These are phyloP conservation scores for Mikania micrantha DNA, from an alignment of 129 eudicot species.

Conservation along the genomic window DNA sequence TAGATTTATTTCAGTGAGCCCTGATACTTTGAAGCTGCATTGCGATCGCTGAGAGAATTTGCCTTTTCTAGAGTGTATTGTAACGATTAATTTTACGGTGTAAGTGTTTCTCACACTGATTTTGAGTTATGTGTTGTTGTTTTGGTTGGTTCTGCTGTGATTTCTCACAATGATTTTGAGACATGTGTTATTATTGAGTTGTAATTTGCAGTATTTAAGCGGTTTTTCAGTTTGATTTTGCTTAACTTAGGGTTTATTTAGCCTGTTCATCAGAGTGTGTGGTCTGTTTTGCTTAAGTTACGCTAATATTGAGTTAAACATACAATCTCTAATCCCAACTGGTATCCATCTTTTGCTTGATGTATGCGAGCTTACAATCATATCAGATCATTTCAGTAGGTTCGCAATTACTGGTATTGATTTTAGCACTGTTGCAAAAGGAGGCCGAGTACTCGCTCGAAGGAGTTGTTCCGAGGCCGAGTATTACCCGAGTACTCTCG, in stretches of 20 bases:
- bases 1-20: conserved; percentile 14
- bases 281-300: too few species aligned
- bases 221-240: neutral
- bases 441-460: too few species aligned
- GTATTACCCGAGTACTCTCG: too few species aligned
- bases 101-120: conserved; percentile 4
- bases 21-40: conserved; percentile 8
- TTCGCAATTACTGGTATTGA: conserved; percentile 2
- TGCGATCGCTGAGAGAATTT: conserved; percentile 1
- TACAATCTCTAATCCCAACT: neutral
- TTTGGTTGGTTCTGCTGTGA: conserved; percentile 8
- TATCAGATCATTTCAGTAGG: conserved; percentile 3
- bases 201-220: neutral
- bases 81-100: neutral
- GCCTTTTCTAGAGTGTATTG: neutral
- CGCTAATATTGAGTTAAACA: neutral
- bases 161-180: neutral
- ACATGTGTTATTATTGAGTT: neutral
- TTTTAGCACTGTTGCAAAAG: too few species aligned
- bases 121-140: neutral
- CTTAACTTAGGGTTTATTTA: neutral
- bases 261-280: neutral
- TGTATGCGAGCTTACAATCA: conserved; percentile 3
- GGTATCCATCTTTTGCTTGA: neutral
- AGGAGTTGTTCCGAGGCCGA: too few species aligned